These are phyloP conservation scores for Exobasidium rhododendri DNA, from an alignment of 1,284 basidiomycete genomes.

Conservation along the genomic window DNA sequence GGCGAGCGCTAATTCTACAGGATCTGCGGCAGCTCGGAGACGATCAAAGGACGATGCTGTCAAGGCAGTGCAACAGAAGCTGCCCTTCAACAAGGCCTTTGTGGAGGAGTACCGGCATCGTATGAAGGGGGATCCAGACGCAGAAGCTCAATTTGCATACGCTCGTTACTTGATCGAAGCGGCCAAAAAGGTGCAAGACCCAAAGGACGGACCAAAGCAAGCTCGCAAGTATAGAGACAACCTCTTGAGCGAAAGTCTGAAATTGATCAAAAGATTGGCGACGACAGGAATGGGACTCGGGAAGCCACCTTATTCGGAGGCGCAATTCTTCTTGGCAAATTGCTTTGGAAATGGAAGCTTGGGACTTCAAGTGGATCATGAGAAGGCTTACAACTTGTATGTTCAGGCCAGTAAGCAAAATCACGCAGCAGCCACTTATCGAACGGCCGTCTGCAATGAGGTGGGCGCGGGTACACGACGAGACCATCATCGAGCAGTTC, in stretches of 20 bases:
- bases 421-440: slow-evolving; percentile 89
- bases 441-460: slow-evolving; percentile 97
- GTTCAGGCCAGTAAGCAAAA: slow-evolving; percentile 96
- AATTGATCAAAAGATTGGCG: slow-evolving; percentile 85
- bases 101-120: slow-evolving; percentile 94
- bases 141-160: slow-evolving; percentile 96
- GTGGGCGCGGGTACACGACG: slow-evolving; percentile 95
- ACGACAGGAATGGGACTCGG: slow-evolving; percentile 66
- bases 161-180: slow-evolving; percentile 98
- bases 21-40: slow-evolving; percentile 15
- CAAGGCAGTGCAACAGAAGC: slow-evolving; percentile 26
- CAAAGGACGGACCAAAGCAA: slow-evolving; percentile 47
- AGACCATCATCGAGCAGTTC: slow-evolving; percentile 80
- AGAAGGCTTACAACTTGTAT: slow-evolving; percentile 96
- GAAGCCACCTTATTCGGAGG: slow-evolving; percentile 76
- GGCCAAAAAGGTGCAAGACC: slow-evolving; percentile 69
- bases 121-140: slow-evolving; percentile 96
- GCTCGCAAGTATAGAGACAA: slow-evolving; percentile 77
- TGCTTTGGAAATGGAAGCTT: slow-evolving; percentile 93
- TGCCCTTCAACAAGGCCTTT: slow-evolving; percentile 76
- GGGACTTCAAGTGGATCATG: slow-evolving; percentile 91
- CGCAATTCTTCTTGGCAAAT: slow-evolving; percentile 99
- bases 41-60: slow-evolving; percentile 35
- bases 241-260: slow-evolving; percentile 82
- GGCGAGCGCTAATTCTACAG: slow-evolving; percentile 13